These are phyloP conservation scores for Fraxinus velutina DNA, from an alignment of 305 asterid genomes.

Conservation along the genomic window DNA sequence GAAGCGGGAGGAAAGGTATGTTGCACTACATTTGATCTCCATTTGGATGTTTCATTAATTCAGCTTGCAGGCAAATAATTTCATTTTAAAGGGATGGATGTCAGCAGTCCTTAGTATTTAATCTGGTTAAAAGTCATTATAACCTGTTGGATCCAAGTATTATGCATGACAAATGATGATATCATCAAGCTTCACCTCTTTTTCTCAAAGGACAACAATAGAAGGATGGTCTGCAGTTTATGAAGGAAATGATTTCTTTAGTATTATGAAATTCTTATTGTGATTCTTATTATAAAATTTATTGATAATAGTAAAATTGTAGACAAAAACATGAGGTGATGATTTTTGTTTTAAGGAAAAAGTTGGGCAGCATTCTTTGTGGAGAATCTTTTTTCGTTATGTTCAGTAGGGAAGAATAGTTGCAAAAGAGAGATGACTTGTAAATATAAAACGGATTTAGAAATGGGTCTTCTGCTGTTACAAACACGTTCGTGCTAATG, in stretches of 20 bases:
- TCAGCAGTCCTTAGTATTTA: neutral
- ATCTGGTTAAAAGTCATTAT: neutral
- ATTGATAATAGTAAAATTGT: neutral
- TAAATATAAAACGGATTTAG: neutral
- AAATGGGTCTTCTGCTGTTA: neutral
- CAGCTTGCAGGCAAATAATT: conserved; percentile 1
- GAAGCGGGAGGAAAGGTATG: conserved; percentile 95
- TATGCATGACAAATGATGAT: neutral
- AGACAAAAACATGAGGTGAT: neutral
- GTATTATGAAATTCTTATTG: neutral
- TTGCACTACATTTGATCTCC: conserved; percentile 13
- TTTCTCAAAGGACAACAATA: neutral
- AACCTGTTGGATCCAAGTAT: neutral
- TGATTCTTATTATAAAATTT: neutral
- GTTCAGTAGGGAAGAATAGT: neutral
- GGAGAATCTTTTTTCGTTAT: neutral
- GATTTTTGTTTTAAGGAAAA: neutral
- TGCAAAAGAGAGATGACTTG: neutral
- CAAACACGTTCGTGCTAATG: neutral
- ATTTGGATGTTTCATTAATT: neutral
- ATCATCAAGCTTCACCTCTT: neutral
- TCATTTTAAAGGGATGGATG: neutral
- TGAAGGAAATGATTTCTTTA: neutral
- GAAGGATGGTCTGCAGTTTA: neutral
- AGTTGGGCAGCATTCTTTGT: neutral